Base-by-base conservation (phyloP, 306 rosid species). In the Fragaria ananassa region DNA sequence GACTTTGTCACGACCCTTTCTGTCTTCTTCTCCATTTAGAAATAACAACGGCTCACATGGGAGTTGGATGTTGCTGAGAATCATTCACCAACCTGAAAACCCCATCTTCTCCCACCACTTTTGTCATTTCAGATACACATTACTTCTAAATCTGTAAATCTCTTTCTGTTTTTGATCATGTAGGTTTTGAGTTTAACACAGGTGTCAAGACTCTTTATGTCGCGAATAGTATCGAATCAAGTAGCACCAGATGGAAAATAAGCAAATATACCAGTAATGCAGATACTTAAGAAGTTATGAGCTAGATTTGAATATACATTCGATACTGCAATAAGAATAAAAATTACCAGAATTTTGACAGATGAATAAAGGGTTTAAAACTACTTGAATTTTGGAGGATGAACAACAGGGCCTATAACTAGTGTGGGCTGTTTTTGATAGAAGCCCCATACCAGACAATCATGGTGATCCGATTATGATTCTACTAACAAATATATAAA, bases 21-120 rank as follows among this genome's bases (percentile, higher is more conserved):
- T 70, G 31, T 70, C 42, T 62, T 80, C 41, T 78, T 39, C 23
- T 58, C 34, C 23, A 6, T 46, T 79, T 76, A 85, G 83, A 76
- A 77, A 75, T 46, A 61, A 6, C 63, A 53, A 62, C 58, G 18
- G 61, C 79, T 88, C 96, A 89, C 95, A 93, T 91, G 94, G 79
- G 83, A 44, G 81, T 78, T 75, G 78, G 83, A 85, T 44, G 84
- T 74, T 72, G 53, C 53, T 23, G 44, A 50, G 83, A 85, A 88
- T 83, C 86, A 81, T 89, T 86, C 90, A 85, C 76, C 91, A 78
- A 86, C 81, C 82, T 78, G 82, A 82, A 84, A 72, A 83, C 82
- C 73, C 73, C 72, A 68, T 69, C 74, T 74, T 70, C 84, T 70
- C 77, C 83, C 71, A 76, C 81, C 58, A 68, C 57, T 18, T 70